Conservation (phyloP, 371 early-diverging fungal species). For the Rhizopus stolonifer region DNA sequence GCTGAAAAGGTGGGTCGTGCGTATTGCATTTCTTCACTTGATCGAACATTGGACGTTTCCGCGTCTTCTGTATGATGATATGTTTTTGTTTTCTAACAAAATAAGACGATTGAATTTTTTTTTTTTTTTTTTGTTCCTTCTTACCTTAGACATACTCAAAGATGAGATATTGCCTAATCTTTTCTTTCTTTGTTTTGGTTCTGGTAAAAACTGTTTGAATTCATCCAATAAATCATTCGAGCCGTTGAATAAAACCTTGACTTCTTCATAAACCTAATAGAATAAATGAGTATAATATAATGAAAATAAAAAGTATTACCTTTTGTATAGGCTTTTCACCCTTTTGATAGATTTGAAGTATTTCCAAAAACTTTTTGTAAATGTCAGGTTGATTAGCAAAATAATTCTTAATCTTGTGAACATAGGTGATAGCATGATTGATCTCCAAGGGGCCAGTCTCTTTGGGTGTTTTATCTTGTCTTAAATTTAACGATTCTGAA, state of each 20-base stretch:
- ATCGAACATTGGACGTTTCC: conserved; percentile 8
- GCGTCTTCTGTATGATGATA: conserved; percentile 3
- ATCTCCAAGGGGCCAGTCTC: conserved; percentile 78
- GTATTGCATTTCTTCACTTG: conserved; percentile 11
- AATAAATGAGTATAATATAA: too few relatives aligned
- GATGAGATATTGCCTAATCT: conserved; percentile 10
- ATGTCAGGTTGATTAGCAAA: conserved; percentile 86
- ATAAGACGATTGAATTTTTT: too few relatives aligned
- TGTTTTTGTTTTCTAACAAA: conserved; percentile 10
- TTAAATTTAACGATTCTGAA: conserved; percentile 6
- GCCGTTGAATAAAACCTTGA: conserved; percentile 75
- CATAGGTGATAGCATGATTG: conserved; percentile 96
- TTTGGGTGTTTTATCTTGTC: conserved; percentile 1
- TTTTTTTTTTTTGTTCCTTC: too few relatives aligned
- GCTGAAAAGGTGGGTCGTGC: conserved; percentile 38
- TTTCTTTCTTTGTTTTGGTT: conserved; percentile 30
- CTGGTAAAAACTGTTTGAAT: conserved; percentile 94
- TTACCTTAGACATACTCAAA: conserved; percentile 20
- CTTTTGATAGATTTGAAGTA: conserved; percentile 92
- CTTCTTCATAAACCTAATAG: conserved; percentile 80
- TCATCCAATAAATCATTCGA: conserved; percentile 89
- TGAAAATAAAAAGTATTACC: conserved; percentile 26
- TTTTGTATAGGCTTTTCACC: conserved; percentile 90
- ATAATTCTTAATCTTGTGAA: conserved; percentile 96
- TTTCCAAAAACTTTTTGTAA: conserved; percentile 93